Evolutionary conservation across 75 land plant species (phyloP).

Genomic region (Cryptomeria japonica): DNA sequence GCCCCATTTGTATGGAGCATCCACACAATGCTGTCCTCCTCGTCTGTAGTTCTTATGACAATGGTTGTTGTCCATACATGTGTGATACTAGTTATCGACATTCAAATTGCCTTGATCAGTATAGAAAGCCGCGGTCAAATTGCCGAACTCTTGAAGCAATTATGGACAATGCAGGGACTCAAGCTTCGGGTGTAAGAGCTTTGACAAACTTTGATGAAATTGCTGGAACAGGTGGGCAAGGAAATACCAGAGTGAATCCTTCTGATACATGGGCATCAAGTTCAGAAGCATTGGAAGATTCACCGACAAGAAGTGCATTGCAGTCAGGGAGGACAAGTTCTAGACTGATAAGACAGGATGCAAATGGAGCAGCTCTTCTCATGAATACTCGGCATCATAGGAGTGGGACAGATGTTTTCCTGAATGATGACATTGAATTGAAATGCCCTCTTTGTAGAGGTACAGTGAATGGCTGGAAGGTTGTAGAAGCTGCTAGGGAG

Average conservation of each 20-base stretch:
- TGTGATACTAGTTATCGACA: conserved; percentile 88
- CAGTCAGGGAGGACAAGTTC: conserved; percentile 5
- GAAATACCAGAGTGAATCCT: background rate
- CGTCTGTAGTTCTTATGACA: conserved; percentile 66
- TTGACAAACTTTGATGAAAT: background rate
- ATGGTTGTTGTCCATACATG: conserved; percentile 77
- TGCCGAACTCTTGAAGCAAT: background rate
- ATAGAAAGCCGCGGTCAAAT: conserved; percentile 31
- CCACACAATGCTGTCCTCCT: conserved; percentile 91
- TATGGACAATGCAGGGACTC: background rate
- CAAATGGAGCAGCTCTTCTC: conserved; percentile 2
- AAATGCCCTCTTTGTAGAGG: conserved; percentile 84
- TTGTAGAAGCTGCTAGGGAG: conserved; percentile 61
- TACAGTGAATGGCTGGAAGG: conserved; percentile 52
- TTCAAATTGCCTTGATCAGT: conserved; percentile 81
- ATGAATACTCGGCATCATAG: background rate
- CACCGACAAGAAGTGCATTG: background rate
- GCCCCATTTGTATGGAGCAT: conserved; percentile 86
- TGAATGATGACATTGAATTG: conserved; percentile 18
- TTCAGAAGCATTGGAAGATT: conserved; percentile 8
- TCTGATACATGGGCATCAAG: background rate
- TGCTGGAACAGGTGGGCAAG: background rate
- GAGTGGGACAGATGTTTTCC: background rate
- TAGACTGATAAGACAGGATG: background rate
- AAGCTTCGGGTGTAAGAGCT: background rate